These are phyloP conservation scores for Gossypium raimondii DNA, from an alignment of 345 rosid genomes.

Conservation along the genomic window DNA sequence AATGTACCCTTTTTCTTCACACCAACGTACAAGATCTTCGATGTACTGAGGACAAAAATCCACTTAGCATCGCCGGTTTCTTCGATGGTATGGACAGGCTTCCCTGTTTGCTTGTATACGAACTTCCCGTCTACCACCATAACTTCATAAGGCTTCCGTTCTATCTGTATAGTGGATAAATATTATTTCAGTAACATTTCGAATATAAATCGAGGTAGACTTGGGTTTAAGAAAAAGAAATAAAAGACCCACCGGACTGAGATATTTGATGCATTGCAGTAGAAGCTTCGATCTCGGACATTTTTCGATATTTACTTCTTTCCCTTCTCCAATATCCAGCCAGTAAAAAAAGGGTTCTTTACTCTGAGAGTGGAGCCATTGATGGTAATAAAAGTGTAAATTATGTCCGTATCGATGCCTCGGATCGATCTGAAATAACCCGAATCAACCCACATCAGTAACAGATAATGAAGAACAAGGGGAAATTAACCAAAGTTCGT, in stretches of 20 bases:
- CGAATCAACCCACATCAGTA: not conserved
- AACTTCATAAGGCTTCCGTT: slow-evolving; percentile 80
- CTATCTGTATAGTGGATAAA: slow-evolving; percentile 44
- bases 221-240: slow-evolving; percentile 10
- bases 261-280: slow-evolving; percentile 89
- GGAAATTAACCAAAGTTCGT: not conserved
- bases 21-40: slow-evolving; percentile 53
- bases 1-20: slow-evolving; percentile 54
- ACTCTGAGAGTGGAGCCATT: slow-evolving; percentile 77
- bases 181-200: not conserved
- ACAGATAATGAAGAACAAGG: slow-evolving; percentile 22
- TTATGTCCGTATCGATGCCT: slow-evolving; percentile 94
- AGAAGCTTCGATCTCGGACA: slow-evolving; percentile 77
- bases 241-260: slow-evolving; percentile 32
- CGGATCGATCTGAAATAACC: slow-evolving; percentile 69
- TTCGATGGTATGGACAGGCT: slow-evolving; percentile 47
- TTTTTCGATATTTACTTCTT: slow-evolving; percentile 69
- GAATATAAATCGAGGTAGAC: slow-evolving; percentile 17
- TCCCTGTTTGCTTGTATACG: slow-evolving; percentile 53
- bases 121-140: slow-evolving; percentile 60
- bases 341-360: slow-evolving; percentile 98
- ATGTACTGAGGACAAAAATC: slow-evolving; percentile 77
- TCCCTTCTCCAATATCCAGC: slow-evolving; percentile 97
- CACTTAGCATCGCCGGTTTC: slow-evolving; percentile 50
- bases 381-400: slow-evolving; percentile 70